phyloP scores from a whole-genome alignment of 768 basidiomycete genomes.

The Termitomyces sp. region DNA sequence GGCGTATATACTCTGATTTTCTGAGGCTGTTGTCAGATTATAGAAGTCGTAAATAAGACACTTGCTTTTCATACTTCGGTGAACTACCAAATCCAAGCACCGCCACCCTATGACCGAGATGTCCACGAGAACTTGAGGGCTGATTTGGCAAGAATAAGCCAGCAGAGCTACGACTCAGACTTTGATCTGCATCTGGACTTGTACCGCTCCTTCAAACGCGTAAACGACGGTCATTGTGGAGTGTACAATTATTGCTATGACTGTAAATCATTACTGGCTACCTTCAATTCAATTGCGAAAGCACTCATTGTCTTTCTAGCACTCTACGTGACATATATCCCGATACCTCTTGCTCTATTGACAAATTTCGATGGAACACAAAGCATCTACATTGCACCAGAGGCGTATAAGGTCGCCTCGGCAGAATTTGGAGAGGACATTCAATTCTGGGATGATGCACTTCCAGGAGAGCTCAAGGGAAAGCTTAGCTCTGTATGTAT shows the following conservation, averaged over 20 bases:
- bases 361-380: constrained; percentile 43
- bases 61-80: constrained; percentile 60
- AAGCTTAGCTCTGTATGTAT: constrained; percentile 38
- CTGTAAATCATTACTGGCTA: constrained; percentile 11
- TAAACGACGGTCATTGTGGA: constrained; percentile 58
- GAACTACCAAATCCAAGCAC: constrained; percentile 56
- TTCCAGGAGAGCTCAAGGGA: constrained; percentile 46
- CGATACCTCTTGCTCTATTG: constrained; percentile 44
- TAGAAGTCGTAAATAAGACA: constrained; percentile 57
- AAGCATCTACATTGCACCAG: constrained; percentile 48
- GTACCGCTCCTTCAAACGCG: constrained; percentile 47
- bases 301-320: constrained; percentile 20
- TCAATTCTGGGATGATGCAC: constrained; percentile 50
- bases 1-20: background rate
- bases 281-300: background rate
- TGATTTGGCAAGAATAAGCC: constrained; percentile 47
- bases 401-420: constrained; percentile 48
- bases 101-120: constrained; percentile 46
- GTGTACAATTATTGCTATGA: constrained; percentile 52
- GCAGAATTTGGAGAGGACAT: constrained; percentile 49
- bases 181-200: constrained; percentile 55
- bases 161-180: constrained; percentile 43
- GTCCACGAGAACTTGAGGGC: constrained; percentile 54
- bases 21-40: constrained; percentile 31
- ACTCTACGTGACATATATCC: constrained; percentile 45